Evolutionary conservation across 1,284 basidiomycete species (phyloP), one percentile per base, ranked within the genome.

Genomic region (Sporisorium reilianum): DNA sequence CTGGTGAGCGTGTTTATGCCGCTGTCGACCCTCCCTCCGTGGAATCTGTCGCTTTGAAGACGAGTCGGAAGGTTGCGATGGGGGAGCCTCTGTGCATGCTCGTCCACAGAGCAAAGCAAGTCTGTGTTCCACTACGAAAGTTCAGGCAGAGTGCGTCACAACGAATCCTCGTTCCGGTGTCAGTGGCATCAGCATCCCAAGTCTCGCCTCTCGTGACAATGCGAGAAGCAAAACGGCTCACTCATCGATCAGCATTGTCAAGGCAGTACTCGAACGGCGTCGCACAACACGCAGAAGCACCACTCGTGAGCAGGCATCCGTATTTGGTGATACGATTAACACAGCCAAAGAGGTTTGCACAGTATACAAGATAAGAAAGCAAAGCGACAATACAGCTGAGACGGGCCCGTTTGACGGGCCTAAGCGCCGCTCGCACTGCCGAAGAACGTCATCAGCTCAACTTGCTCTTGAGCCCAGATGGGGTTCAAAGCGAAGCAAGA

Each of bases 301-400:
- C n/a, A n/a, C n/a, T 16, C 14, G 20, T 48, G 26, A n/a, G 6
- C 23, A 38, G 36, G 25, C 36, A 40, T 40, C 12, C 48, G 22
- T 52, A 22, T 52, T 18, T 38, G 36, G 23, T 55, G 44, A 48
- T 50, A 44, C 49, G 32, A 66, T 66, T 66, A 62, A 53, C 57
- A 59, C 51, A 65, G 50, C 44, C 57, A 48, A 52, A 57, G 30
- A 28, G 42, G 8, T 16, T 28, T 23, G 28, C 38, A 42, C 48
- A 61, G 28, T 26, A 40, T 26, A 32, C 46, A 45, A 20, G n/a
- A 44, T n/a, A 40, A 49, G 18, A 42, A 45, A 26, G 18, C 30
- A 40, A 40, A 48, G 34, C 34, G 18, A 32, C 14, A 36, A n/a
- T 18, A n/a, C 20, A 52, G 44, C n/a, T 10, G 41, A 36, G 5